A percentile compares a stretch with the other conserved stretches of the same genome.
These are phyloP conservation scores for Bipolaris bicolor DNA, from an alignment of 2,329 filamentous ascomycete species.

Conservation along the genomic window DNA sequence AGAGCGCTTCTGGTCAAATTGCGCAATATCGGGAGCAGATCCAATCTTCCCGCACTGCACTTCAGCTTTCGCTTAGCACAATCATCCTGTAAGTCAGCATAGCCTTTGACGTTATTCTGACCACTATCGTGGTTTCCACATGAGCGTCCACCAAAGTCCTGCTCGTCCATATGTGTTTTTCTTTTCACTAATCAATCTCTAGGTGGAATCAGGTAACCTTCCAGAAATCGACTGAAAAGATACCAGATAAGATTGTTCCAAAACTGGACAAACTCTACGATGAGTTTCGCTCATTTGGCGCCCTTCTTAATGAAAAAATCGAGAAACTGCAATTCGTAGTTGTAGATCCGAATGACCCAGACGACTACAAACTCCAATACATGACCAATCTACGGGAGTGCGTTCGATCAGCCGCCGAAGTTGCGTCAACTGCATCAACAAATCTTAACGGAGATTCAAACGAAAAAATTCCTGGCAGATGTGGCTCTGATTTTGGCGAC, in stretches of 20 bases:
- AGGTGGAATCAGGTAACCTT: conserved; percentile 35
- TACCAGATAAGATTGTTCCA: conserved; percentile 29
- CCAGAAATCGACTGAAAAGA: conserved; percentile 25
- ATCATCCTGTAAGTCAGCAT: conserved; percentile 31
- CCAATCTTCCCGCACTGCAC: conserved; percentile 28
- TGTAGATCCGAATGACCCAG: conserved; percentile 12
- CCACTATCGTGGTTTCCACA: not conserved
- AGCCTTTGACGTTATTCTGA: not conserved
- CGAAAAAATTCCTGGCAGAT: conserved; percentile 18
- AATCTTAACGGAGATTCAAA: conserved; percentile 23
- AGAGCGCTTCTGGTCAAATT: conserved; percentile 26
- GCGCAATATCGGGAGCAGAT: conserved; percentile 26
- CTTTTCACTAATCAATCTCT: not conserved
- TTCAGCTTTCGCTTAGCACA: conserved; percentile 32
- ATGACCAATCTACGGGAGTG: conserved; percentile 32
- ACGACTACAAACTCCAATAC: conserved; percentile 20
- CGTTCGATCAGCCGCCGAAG: conserved; percentile 31
- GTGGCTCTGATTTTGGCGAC: conserved; percentile 33
- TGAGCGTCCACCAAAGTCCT: not conserved
- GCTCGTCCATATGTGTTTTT: not conserved
- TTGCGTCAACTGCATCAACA: conserved; percentile 32
- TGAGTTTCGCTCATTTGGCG: conserved; percentile 27
- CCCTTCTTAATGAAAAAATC: conserved; percentile 28
- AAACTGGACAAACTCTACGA: conserved; percentile 33
- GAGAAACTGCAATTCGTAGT: conserved; percentile 21